phyloP scores from a whole-genome alignment of 805 yeast species.

The Candida coleopterorum region DNA sequence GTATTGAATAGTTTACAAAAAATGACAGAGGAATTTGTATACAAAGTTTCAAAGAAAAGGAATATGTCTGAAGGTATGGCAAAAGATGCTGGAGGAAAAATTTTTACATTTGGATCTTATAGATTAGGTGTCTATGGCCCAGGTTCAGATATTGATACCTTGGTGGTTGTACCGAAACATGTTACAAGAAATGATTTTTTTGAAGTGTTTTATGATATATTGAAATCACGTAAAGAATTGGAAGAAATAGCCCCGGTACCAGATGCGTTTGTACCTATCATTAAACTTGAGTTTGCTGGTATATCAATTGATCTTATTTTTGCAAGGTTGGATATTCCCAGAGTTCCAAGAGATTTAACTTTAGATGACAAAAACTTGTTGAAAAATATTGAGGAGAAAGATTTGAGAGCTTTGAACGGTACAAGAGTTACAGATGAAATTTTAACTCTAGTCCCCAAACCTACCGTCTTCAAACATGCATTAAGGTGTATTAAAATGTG shows the following conservation, averaged over 20 bases:
- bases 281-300: conserved; percentile 82
- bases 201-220: conserved; percentile 64
- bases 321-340: conserved; percentile 78
- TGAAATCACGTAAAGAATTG: conserved; percentile 71
- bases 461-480: conserved; percentile 88
- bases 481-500: conserved; percentile 89
- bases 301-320: conserved; percentile 90
- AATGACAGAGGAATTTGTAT: conserved; percentile 77
- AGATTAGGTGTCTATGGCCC: conserved; percentile 96
- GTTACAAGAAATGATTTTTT: conserved; percentile 89
- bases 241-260: conserved; percentile 93
- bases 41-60: conserved; percentile 68
- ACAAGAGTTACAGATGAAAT: conserved; percentile 97
- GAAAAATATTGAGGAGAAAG: conserved; percentile 86
- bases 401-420: conserved; percentile 86
- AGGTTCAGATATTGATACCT: conserved; percentile 94
- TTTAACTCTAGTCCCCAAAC: conserved; percentile 82
- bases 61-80: conserved; percentile 99
- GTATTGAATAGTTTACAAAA: conserved; percentile 70
- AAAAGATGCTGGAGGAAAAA: conserved; percentile 92
- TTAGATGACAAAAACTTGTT: conserved; percentile 81
- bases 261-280: conserved; percentile 96
- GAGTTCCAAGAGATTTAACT: conserved; percentile 70
- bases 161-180: conserved; percentile 96
- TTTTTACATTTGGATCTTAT: conserved; percentile 94